A percentile compares a stretch with the other conserved stretches of the same genome.
Evolutionary conservation across 176 grass and related monocot species (phyloP).

Genomic region (Bromus sterilis): DNA sequence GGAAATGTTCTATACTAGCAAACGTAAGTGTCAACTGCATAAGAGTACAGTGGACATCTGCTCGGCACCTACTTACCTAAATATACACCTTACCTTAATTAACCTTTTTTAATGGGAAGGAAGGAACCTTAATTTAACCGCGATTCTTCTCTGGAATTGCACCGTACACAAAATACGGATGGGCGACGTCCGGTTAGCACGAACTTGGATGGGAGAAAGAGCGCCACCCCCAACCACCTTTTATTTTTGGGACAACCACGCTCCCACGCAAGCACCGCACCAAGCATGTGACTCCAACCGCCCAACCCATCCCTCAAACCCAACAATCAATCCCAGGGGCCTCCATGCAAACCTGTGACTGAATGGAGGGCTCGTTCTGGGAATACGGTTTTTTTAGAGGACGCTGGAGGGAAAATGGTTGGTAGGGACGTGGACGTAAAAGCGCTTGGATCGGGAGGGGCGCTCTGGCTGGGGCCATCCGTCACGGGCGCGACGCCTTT

Average conservation of each 20-base stretch:
- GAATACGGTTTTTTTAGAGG: neutral
- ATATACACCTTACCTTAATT: too few relatives aligned
- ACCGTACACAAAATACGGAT: neutral
- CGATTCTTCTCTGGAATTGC: too few relatives aligned
- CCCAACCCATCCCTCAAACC: neutral
- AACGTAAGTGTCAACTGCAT: neutral
- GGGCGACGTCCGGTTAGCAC: neutral
- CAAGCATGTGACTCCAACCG: constrained; percentile 23
- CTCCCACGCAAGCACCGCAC: constrained; percentile 12
- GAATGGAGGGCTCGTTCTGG: neutral
- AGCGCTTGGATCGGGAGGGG: constrained; percentile 14
- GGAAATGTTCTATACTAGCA: neutral
- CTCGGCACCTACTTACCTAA: neutral
- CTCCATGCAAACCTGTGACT: neutral
- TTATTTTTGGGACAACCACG: neutral
- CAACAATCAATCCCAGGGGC: neutral
- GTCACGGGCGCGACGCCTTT: constrained; percentile 45
- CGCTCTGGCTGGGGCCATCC: constrained; percentile 31
- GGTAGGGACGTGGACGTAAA: neutral
- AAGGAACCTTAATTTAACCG: neutral
- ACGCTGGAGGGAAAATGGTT: rapidly evolving
- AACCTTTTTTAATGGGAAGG: too few relatives aligned
- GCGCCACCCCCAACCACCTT: constrained; percentile 4
- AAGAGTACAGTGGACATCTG: neutral
- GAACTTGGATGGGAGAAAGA: neutral